A percentile compares a stretch with the other conserved stretches of the same genome.
These are phyloP conservation scores for Papiliotrema terrestris DNA, from an alignment of 1,284 basidiomycete species.

Conservation along the genomic window DNA sequence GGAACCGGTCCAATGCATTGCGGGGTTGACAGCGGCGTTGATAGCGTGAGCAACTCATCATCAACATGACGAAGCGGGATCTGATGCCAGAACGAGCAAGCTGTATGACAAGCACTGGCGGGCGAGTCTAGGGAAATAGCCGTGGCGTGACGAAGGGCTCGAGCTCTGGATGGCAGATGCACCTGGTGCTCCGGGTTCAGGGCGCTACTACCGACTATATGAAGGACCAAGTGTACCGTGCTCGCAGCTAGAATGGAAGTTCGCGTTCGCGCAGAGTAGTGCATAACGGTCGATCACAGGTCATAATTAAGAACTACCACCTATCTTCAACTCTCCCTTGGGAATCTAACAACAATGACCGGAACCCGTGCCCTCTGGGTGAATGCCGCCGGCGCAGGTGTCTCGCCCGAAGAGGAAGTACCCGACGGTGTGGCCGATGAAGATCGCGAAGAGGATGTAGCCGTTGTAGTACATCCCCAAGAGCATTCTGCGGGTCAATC, in stretches of 20 bases:
- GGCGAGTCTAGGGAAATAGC: slow-evolving; percentile 24
- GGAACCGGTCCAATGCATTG: slow-evolving; percentile 41
- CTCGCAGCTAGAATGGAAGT: no score
- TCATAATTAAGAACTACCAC: no score
- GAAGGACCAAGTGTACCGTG: no score
- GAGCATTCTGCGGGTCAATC: slow-evolving; percentile 29
- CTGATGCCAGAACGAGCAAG: slow-evolving; percentile 19
- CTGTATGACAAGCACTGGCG: slow-evolving; percentile 32
- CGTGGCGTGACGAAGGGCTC: background rate
- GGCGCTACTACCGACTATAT: no score
- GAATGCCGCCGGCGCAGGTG: slow-evolving; percentile 13
- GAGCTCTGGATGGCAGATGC: no score
- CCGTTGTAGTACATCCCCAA: slow-evolving; percentile 52
- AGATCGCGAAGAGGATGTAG: slow-evolving; percentile 45
- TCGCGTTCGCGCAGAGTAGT: no score
- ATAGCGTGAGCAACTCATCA: slow-evolving; percentile 30
- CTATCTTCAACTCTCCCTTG: no score
- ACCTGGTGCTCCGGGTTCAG: background rate
- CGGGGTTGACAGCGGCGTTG: slow-evolving; percentile 34
- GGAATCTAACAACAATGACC: slow-evolving; percentile 4
- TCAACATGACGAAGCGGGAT: background rate
- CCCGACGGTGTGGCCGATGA: slow-evolving; percentile 42
- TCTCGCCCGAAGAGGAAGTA: slow-evolving; percentile 41
- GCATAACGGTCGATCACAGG: no score
- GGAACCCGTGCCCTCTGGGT: background rate